These are phyloP conservation scores for Acanthamoeba lugdunensis DNA, from an alignment of 208 protist species.

Conservation along the genomic window DNA sequence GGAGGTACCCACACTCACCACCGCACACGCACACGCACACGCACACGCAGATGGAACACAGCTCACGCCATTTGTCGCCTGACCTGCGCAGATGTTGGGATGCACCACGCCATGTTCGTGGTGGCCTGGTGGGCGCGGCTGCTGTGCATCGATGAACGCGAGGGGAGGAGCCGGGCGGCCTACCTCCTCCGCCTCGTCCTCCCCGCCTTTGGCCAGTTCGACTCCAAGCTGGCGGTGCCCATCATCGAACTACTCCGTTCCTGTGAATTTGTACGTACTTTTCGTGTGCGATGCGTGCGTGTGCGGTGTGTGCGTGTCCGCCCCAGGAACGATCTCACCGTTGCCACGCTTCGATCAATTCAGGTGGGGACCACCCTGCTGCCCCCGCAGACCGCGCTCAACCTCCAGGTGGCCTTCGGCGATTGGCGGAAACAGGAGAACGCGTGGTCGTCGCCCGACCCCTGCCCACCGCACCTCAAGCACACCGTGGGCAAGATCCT, in stretches of 20 bases:
- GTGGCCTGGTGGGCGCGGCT: background rate
- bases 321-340: no score
- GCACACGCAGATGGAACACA: no score
- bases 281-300: background rate
- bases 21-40: no score
- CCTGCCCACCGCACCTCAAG: background rate
- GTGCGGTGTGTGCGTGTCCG: no score
- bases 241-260: background rate
- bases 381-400: no score
- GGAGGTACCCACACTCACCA: background rate
- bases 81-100: background rate
- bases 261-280: background rate
- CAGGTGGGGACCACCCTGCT: no score
- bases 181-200: background rate
- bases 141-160: background rate
- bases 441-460: background rate
- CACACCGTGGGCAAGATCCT: background rate
- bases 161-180: background rate
- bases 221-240: background rate
- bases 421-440: background rate
- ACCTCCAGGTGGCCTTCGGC: background rate
- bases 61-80: no score
- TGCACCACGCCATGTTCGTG: slow-evolving; percentile 6
- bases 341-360: background rate
- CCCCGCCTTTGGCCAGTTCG: background rate